Conservation (phyloP, 768 basidiomycete genomes). For the Tulasnella sp. region DNA sequence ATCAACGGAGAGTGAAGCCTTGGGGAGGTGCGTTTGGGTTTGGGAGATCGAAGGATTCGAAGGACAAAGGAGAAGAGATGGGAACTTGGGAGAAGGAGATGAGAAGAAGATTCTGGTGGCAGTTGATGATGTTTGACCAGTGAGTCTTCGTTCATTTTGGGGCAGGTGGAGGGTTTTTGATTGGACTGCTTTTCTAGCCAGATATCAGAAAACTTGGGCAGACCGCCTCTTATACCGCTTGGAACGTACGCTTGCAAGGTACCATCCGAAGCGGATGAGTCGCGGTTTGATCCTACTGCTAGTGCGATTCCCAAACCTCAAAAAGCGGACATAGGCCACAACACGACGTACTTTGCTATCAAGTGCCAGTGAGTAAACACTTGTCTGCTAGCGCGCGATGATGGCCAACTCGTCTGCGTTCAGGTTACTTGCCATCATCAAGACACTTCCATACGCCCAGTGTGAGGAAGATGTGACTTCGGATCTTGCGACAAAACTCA, state of each 20-base stretch:
- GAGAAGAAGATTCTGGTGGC: conserved; percentile 73
- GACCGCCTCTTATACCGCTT: conserved; percentile 60
- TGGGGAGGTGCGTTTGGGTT: conserved; percentile 42
- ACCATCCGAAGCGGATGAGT: conserved; percentile 62
- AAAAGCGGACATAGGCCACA: conserved; percentile 33
- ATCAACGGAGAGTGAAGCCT: conserved; percentile 57
- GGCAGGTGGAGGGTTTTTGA: too few relatives aligned
- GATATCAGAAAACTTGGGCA: conserved; percentile 67
- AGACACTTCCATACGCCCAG: conserved; percentile 42
- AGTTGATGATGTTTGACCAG: conserved; percentile 76
- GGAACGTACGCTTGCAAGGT: conserved; percentile 57
- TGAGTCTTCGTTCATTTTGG: conserved; percentile 47
- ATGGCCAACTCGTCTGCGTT: neutral
- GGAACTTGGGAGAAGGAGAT: conserved; percentile 44
- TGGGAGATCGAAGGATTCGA: neutral
- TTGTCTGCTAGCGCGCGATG: neutral
- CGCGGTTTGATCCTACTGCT: conserved; percentile 54
- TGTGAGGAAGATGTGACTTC: conserved; percentile 50
- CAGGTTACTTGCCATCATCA: conserved; percentile 56
- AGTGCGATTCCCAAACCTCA: conserved; percentile 50
- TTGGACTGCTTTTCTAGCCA: conserved; percentile 51
- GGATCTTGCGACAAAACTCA: conserved; percentile 64
- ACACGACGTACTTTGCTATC: conserved; percentile 56
- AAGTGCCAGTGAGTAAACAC: conserved; percentile 59
- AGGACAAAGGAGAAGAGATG: conserved; percentile 3